These are phyloP conservation scores for Dillenia suffruticosa DNA, from an alignment of 164 flowering plant species.

Conservation along the genomic window DNA sequence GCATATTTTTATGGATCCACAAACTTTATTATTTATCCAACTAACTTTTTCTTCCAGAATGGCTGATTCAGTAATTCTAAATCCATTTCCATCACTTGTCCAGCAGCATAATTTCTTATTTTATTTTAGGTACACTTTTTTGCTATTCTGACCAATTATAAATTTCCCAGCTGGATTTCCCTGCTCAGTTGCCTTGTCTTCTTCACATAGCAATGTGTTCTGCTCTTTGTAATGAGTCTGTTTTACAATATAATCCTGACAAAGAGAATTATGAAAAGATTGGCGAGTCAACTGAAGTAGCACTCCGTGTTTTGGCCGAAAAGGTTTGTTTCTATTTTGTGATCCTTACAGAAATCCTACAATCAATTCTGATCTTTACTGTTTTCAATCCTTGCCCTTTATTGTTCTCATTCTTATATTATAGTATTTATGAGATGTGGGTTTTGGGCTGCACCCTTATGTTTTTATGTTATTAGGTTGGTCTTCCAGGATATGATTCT, in stretches of 20 bases:
- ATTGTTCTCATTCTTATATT: background rate
- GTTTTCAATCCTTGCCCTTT: background rate
- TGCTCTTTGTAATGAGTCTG: conserved; percentile 94
- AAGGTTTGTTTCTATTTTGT: conserved; percentile 46
- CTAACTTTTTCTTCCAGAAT: too few relatives aligned
- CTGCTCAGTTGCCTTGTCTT: conserved; percentile 85
- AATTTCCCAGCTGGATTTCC: conserved; percentile 78
- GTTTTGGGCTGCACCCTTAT: background rate
- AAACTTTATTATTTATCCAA: too few relatives aligned
- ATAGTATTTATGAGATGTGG: background rate
- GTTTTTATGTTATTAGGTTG: conserved; percentile 46
- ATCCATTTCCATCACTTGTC: too few relatives aligned
- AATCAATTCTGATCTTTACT: background rate
- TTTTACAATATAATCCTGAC: conserved; percentile 86
- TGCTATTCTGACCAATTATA: too few relatives aligned
- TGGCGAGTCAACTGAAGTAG: conserved; percentile 99
- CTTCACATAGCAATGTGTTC: conserved; percentile 95
- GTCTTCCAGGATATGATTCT: conserved; percentile 97
- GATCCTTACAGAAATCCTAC: background rate
- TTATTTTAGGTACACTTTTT: too few relatives aligned
- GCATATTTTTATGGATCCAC: too few relatives aligned
- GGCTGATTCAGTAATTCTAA: too few relatives aligned
- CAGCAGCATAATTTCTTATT: too few relatives aligned
- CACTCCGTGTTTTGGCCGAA: conserved; percentile 89
- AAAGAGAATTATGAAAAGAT: conserved; percentile 86